These are phyloP conservation scores for Plasmodium gonderi DNA, from an alignment of 169 alveolate species.

Conservation along the genomic window DNA sequence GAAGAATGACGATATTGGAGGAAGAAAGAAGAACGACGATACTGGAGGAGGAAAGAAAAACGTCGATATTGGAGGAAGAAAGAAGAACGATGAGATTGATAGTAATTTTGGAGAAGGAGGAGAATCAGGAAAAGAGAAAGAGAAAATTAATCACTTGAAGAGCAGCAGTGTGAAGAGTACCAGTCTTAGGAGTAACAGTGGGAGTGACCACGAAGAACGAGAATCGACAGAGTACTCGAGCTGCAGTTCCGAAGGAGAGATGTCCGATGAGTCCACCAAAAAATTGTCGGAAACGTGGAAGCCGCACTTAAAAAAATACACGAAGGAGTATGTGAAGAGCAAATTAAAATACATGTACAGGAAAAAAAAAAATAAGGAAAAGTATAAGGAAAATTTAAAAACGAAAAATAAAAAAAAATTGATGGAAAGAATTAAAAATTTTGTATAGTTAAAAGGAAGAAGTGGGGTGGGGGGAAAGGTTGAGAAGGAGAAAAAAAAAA, in stretches of 20 bases:
- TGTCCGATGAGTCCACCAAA: conserved; percentile 9
- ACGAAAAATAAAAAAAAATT: conserved; percentile 68
- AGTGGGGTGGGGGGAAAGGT: background rate
- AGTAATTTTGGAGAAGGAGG: background rate
- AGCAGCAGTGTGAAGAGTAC: background rate
- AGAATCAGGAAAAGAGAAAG: background rate
- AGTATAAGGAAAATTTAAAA: conserved; percentile 65
- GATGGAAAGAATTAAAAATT: conserved; percentile 65
- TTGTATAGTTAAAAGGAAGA: background rate
- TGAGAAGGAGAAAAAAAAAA: background rate
- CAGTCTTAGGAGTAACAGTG: background rate
- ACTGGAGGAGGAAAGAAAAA: no score
- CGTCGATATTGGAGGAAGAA: no score
- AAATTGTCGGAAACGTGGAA: conserved; percentile 67
- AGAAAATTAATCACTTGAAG: background rate
- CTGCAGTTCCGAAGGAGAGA: background rate
- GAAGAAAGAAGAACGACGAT: background rate
- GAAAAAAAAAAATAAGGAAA: conserved; percentile 57
- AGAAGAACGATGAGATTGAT: no score
- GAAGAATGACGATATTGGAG: background rate
- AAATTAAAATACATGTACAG: conserved; percentile 58
- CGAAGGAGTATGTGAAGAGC: conserved; percentile 58
- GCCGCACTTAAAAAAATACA: conserved; percentile 58
- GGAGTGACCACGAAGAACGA: background rate
- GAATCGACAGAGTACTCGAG: conserved; percentile 29